phyloP scores from a whole-genome alignment of 2,329 filamentous ascomycete genomes.

The Phaeosphaeria sp. region DNA sequence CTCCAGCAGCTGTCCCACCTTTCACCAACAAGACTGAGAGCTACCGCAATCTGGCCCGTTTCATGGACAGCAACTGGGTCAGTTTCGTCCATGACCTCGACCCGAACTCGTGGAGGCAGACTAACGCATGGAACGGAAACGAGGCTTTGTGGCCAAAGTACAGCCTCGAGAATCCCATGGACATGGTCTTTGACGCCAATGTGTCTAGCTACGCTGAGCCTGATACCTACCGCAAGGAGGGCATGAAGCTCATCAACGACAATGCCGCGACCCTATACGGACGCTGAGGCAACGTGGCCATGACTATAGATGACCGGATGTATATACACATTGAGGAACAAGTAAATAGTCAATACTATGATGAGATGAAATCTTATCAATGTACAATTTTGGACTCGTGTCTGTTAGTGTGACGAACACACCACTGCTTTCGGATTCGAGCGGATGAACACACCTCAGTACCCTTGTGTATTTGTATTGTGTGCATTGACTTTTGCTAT shows the following conservation, averaged over 20 bases:
- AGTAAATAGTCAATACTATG: background rate
- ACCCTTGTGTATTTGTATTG: too few species aligned
- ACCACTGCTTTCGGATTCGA: too few species aligned
- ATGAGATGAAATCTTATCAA: background rate
- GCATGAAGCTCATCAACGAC: slow-evolving; percentile 53
- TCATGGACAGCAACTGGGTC: slow-evolving; percentile 56
- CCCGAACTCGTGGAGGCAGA: slow-evolving; percentile 33
- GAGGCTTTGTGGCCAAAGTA: slow-evolving; percentile 52
- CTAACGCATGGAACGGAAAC: slow-evolving; percentile 20
- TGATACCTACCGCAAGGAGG: slow-evolving; percentile 54
- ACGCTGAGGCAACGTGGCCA: slow-evolving; percentile 1
- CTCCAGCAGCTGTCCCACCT: slow-evolving; percentile 38
- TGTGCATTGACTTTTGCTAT: too few species aligned
- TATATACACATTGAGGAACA: background rate
- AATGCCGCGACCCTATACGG: slow-evolving; percentile 17
- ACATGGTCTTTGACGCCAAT: slow-evolving; percentile 58
- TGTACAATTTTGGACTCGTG: background rate
- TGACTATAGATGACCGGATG: background rate
- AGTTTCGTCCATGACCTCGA: slow-evolving; percentile 53
- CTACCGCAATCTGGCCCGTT: slow-evolving; percentile 49
- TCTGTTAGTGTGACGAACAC: too few species aligned
- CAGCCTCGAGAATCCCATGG: slow-evolving; percentile 39
- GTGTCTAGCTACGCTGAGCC: slow-evolving; percentile 48
- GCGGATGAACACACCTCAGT: too few species aligned
- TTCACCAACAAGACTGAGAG: slow-evolving; percentile 45